Conservation (phyloP, 2,329 filamentous ascomycete species). For the Hymenoscyphus scutula region DNA sequence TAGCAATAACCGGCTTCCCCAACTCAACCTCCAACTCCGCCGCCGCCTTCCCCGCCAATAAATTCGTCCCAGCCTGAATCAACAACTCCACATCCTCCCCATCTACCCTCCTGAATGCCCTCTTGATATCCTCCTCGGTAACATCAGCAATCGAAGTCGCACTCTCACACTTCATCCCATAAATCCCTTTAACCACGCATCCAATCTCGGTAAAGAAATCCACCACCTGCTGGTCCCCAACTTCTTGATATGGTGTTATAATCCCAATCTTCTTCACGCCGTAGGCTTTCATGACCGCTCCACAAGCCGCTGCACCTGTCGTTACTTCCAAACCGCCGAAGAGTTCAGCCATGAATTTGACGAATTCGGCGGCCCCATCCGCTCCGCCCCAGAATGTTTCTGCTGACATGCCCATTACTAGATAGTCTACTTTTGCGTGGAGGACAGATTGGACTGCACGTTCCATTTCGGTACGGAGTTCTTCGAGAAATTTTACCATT, state of each 20-base stretch:
- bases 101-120: conserved; percentile 31
- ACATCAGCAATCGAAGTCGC: conserved; percentile 36
- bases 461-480: conserved; percentile 34
- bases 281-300: conserved; percentile 33
- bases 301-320: conserved; percentile 36
- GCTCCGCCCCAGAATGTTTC: conserved; percentile 38
- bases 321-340: conserved; percentile 34
- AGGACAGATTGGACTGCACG: conserved; percentile 32
- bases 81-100: conserved; percentile 32
- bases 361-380: conserved; percentile 34
- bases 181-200: conserved; percentile 32
- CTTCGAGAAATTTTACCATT: conserved; percentile 35
- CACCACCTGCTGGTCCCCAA: conserved; percentile 37
- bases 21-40: conserved; percentile 34
- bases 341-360: conserved; percentile 34
- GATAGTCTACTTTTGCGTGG: conserved; percentile 33
- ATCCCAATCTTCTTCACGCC: conserved; percentile 35
- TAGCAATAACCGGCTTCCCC: conserved; percentile 35
- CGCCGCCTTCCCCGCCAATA: conserved; percentile 33
- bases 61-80: conserved; percentile 37
- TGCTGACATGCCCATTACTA: conserved; percentile 38
- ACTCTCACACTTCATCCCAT: conserved; percentile 34
- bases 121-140: conserved; percentile 32
- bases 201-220: conserved; percentile 36
- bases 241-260: conserved; percentile 36